Base-by-base conservation (phyloP, 2,329 filamentous ascomycete species). In the Aciculosporium take region DNA sequence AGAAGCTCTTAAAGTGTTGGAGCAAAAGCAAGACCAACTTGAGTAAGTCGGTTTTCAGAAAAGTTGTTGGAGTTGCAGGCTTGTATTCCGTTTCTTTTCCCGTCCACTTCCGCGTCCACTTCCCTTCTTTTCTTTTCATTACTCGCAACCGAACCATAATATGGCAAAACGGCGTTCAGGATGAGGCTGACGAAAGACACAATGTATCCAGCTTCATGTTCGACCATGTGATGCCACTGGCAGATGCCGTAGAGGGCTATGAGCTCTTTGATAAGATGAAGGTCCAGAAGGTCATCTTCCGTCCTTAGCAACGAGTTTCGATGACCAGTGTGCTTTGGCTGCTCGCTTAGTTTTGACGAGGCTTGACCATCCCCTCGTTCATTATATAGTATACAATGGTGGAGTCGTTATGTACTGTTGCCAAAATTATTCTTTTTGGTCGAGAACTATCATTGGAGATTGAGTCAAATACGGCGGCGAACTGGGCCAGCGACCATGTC, bases 281-380 rank as follows among this genome's bases (percentile, higher is more conserved):
- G 59, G 79, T 71, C 17, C 79, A 84, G 51, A 85, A 86, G 64
- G 77, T 86, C 12, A 69, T 84, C 13, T 85, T 85, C 53, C 70
- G 68, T 46, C 68, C 65, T 12, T 72, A 50, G 48, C 15, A 23
- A 27, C 15, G 17, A 20, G 2, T 17, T 27, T 10, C 4, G 13
- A 12, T 20, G 32, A 13, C 1, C 21, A 37, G 12, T 37, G 15
- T 15, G n/a, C n/a, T n/a, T 17, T 7, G 23, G n/a, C 33, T 36
- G 18, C 6, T 12, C 10, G 18, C 20, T 71, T 64, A 89, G 57
- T 91, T 91, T 58, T 89, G 84, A 43, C 84, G 70, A 20, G 84
- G 84, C 65, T 89, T 91, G 40, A 89, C 82, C 48, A 88, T 77
- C n/a, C 84, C 84, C 58, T 89, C 83, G 53, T 89, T 84, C 57